A percentile compares a stretch with the other conserved stretches of the same genome.
Evolutionary conservation across 306 rosid species (phyloP).

Genomic region (Chamaecrista fasciculata): DNA sequence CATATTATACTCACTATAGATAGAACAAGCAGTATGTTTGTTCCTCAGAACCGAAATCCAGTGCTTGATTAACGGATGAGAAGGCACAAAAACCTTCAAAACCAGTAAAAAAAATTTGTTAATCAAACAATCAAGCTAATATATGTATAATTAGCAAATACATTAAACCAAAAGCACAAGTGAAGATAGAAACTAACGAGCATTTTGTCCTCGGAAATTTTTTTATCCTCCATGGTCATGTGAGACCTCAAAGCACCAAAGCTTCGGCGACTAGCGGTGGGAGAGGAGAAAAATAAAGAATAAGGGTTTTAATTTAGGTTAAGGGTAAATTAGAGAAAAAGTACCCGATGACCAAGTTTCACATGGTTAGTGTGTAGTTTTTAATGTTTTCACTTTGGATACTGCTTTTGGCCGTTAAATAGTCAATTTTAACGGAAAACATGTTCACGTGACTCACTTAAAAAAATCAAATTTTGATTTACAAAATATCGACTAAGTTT

Average conservation of each 20-base stretch:
- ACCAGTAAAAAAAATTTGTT: slow-evolving; percentile 16
- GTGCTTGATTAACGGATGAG: slow-evolving; percentile 90
- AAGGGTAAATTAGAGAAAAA: too few relatives aligned
- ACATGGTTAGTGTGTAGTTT: too few relatives aligned
- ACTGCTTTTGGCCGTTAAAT: too few relatives aligned
- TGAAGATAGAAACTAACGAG: slow-evolving; percentile 55
- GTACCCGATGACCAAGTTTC: too few relatives aligned
- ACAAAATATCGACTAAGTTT: too few relatives aligned
- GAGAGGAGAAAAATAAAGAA: slow-evolving; percentile 21
- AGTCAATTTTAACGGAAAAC: too few relatives aligned
- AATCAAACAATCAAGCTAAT: background rate
- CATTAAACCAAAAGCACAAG: background rate
- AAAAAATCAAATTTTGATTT: too few relatives aligned
- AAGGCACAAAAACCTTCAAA: slow-evolving; percentile 82
- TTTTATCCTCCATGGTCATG: slow-evolving; percentile 67
- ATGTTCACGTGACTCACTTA: too few relatives aligned
- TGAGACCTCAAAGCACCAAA: slow-evolving; percentile 39
- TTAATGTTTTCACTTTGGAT: too few relatives aligned
- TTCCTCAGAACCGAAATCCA: slow-evolving; percentile 96
- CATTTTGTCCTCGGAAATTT: slow-evolving; percentile 64
- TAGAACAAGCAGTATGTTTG: slow-evolving; percentile 79
- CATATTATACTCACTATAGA: slow-evolving; percentile 62
- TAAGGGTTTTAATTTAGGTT: background rate
- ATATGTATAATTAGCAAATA: too few relatives aligned
- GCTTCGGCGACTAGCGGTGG: slow-evolving; percentile 40